Evolutionary conservation across 202 grass and related monocot genomes (phyloP), one percentile per base, ranked within the genome.

Genomic region (Bolboschoenoplectus hybrid): DNA sequence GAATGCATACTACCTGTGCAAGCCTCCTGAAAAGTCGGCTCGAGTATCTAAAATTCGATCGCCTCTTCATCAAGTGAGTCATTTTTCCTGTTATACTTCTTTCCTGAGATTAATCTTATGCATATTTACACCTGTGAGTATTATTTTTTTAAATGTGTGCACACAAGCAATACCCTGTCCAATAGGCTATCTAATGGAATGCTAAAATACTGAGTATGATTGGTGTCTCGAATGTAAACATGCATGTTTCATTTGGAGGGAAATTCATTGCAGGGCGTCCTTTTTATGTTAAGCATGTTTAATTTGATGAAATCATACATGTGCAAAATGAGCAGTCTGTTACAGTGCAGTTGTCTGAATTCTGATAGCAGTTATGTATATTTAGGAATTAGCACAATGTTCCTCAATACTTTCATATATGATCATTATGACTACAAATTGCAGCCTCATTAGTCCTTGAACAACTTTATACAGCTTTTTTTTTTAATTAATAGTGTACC

Each of bases 1-100:
- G 88, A 98, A 98, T 56, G 97, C 97, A n/a, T 98, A 98, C 68
- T 98, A 96, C 87, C 88, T 98, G 74, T 98, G 97, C 89, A 98
- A 94, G 88, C 97, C 97, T 0, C 97, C 97, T 2, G 97, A 96
- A 87, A 93, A 94, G 87, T 96, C 97, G 85, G 97, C 93, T 17
- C 85, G 93, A 77, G 89, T 95, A 53, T 90, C 93, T 86, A 99
- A 99, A 97, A 75, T 96, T 38, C 93, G 93, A 35, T 90, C 90
- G 57, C 92, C 97, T 91, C 74, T 99, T 57, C 84, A 94, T 89
- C 97, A 99, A 90, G 97, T 99, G 75, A 88, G 88, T 34, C 26
- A 20, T 63, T 85, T n/a, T n/a, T 40, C 13, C 83, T 85, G 8
- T 80, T 62, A 20, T 81, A 39, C 56, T 74, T 79, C 74, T 85